Evolutionary conservation across 208 protist species (phyloP).

Genomic region (Trypanosoma vivax): DNA sequence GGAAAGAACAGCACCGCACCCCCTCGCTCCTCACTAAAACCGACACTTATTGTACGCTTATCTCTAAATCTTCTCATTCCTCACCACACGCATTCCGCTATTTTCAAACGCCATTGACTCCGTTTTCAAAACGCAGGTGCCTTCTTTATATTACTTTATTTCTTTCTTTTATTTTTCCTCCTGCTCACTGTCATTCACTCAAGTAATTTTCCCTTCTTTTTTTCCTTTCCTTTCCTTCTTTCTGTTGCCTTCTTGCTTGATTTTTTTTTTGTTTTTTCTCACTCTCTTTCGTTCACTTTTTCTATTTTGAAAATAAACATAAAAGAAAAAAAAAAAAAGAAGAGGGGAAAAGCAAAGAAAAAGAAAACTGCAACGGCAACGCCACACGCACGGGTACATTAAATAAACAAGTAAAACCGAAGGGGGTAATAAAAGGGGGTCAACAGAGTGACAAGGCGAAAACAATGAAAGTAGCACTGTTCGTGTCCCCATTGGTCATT

Average conservation of each 20-base stretch:
- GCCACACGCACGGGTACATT: neutral
- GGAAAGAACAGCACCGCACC: too few relatives aligned
- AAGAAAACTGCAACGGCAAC: neutral
- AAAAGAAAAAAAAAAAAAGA: slow-evolving; percentile 10
- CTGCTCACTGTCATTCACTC: neutral
- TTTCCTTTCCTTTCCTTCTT: neutral
- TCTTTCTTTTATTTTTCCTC: slow-evolving; percentile 2
- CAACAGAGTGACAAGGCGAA: too few relatives aligned
- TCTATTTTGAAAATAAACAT: neutral
- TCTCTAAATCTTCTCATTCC: too few relatives aligned
- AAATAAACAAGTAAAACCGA: neutral
- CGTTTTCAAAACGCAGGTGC: too few relatives aligned
- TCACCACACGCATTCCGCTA: too few relatives aligned
- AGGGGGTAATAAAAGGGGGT: neutral
- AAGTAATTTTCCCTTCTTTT: neutral
- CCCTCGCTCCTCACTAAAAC: too few relatives aligned
- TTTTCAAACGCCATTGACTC: too few relatives aligned
- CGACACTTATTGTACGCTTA: too few relatives aligned
- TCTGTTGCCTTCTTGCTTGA: neutral
- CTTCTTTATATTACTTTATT: neutral
- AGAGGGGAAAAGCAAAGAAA: neutral
- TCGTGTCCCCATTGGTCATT: too few relatives aligned
- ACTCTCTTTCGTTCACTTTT: slow-evolving; percentile 4
- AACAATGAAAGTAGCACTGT: too few relatives aligned
- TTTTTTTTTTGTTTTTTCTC: neutral